Evolutionary conservation across 164 flowering plant species (phyloP).

Genomic region (Liriodendron chinense): DNA sequence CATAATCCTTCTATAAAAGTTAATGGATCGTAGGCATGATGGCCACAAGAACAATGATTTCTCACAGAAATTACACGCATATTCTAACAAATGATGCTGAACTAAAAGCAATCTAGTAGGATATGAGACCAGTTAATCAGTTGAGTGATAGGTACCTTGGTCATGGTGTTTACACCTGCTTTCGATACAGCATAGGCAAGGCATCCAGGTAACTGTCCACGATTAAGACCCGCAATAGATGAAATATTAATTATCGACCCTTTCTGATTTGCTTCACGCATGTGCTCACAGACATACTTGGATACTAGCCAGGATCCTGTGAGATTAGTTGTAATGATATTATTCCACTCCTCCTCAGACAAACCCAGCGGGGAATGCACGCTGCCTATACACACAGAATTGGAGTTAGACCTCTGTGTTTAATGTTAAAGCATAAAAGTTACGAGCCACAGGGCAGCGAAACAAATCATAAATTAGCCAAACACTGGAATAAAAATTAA

Average conservation of each 20-base stretch:
- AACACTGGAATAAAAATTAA: no score
- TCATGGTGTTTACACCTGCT: constrained; percentile 48
- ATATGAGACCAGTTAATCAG: neutral
- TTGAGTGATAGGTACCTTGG: constrained; percentile 45
- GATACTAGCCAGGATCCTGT: constrained; percentile 78
- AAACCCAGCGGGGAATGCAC: constrained; percentile 43
- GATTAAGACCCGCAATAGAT: constrained; percentile 59
- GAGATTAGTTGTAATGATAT: constrained; percentile 44
- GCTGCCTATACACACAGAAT: constrained; percentile 29
- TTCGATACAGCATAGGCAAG: constrained; percentile 60
- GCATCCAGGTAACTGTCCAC: constrained; percentile 61
- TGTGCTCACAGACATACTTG: constrained; percentile 46
- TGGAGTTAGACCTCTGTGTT: neutral
- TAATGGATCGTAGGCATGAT: no score
- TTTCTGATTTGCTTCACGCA: constrained; percentile 48
- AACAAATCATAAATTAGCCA: no score
- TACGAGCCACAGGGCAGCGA: no score
- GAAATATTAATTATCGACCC: constrained; percentile 80
- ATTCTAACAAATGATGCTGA: neutral
- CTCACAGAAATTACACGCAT: neutral
- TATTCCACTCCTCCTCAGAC: constrained; percentile 71
- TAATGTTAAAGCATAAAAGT: no score
- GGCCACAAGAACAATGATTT: neutral
- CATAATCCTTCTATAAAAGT: no score
- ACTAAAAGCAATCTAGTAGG: neutral